phyloP scores from a whole-genome alignment of 768 basidiomycete species.

The Leccinum longicurvipes region DNA sequence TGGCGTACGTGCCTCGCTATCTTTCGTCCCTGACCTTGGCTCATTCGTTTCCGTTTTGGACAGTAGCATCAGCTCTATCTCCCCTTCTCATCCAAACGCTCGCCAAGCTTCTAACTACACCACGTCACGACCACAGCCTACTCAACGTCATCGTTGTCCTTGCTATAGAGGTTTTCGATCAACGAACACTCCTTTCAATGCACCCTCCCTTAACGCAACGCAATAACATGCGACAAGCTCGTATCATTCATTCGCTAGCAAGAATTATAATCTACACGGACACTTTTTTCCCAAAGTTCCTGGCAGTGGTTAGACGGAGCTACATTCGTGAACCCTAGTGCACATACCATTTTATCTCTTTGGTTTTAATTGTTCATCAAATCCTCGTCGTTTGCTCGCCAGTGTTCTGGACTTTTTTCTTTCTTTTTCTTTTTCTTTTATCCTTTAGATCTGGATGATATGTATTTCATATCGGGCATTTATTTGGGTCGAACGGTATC shows the following conservation, averaged over 20 bases:
- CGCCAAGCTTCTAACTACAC: background rate
- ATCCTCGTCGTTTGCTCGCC: background rate
- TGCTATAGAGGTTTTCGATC: background rate
- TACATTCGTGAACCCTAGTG: background rate
- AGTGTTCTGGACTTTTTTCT: background rate
- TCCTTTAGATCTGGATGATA: background rate
- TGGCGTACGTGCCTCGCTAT: conserved; percentile 7
- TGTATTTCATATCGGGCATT: background rate
- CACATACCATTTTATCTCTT: conserved; percentile 2
- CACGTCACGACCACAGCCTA: background rate
- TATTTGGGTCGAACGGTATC: background rate
- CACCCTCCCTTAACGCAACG: background rate
- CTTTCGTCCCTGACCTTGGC: background rate
- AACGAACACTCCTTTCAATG: background rate
- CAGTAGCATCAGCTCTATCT: background rate
- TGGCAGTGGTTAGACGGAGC: background rate
- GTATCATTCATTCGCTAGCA: conserved; percentile 1
- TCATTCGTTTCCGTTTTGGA: background rate
- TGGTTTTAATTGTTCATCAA: background rate
- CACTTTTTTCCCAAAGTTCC: background rate
- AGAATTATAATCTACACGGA: conserved; percentile 12
- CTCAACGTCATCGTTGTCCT: background rate
- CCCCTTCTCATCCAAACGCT: conserved; percentile 1
- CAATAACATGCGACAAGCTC: background rate
- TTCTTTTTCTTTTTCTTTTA: background rate